Evolutionary conservation across 805 yeast species (phyloP).

Genomic region (Deakozyma indianensis): DNA sequence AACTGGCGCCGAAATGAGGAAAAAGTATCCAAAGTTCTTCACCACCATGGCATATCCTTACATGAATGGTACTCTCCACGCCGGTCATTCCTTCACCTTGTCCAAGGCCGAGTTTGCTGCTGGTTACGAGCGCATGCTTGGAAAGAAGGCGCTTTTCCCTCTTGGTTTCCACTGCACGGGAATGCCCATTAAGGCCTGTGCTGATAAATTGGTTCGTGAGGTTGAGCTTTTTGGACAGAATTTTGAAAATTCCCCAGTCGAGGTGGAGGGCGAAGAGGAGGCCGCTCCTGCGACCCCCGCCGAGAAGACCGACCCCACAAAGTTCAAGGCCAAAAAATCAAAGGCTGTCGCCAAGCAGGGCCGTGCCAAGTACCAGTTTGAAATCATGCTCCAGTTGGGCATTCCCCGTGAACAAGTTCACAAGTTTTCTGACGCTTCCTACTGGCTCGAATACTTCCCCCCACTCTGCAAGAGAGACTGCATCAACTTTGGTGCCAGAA

Average conservation of each 20-base stretch:
- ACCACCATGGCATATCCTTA: constrained; percentile 97
- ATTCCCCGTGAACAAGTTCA: constrained; percentile 68
- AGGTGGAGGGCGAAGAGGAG: constrained; percentile 32
- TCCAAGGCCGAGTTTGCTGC: constrained; percentile 86
- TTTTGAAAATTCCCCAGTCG: constrained; percentile 42
- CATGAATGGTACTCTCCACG: constrained; percentile 97
- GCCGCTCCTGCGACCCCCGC: constrained; percentile 16
- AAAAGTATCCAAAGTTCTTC: constrained; percentile 72
- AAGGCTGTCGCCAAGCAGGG: constrained; percentile 93
- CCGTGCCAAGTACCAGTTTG: constrained; percentile 85
- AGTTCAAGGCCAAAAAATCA: constrained; percentile 83
- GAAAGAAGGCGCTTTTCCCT: constrained; percentile 85
- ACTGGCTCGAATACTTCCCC: constrained; percentile 90
- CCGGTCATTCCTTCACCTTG: constrained; percentile 92
- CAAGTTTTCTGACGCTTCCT: constrained; percentile 80
- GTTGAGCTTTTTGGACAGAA: constrained; percentile 79
- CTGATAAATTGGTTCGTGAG: constrained; percentile 90
- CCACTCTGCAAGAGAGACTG: constrained; percentile 76
- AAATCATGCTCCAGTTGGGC: constrained; percentile 91
- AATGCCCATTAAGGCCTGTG: constrained; percentile 91
- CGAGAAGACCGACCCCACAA: constrained; percentile 65
- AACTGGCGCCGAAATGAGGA: constrained; percentile 48
- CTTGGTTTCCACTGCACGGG: constrained; percentile 99
- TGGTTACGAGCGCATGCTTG: constrained; percentile 91
- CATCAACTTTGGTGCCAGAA: constrained; percentile 71